Evolutionary conservation across 225 moss, liverwort and hornwort species (phyloP), one percentile per base, ranked within the genome.

Genomic region (Pseudisothecium myosuroides): DNA sequence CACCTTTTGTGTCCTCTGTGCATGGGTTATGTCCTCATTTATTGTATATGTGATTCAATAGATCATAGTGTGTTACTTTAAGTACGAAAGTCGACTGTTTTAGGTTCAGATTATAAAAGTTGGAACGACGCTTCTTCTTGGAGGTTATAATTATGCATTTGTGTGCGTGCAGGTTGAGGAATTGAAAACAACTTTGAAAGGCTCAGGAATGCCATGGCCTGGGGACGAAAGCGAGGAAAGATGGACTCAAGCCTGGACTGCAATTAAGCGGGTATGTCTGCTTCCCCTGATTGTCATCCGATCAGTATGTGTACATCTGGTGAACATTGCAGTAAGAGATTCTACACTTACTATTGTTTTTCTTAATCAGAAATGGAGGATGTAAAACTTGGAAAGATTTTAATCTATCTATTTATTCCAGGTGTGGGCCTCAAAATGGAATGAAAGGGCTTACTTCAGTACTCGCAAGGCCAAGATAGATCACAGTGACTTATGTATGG

Each of bases 401-500:
- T 90, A 62, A 86, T 63, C 54, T 61, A 34, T 78, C 23, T 78
- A n/a, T 59, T 83, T 55, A 77, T 78, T 87, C 56, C 85, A 96
- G 96, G 98, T 98, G n/a, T 98, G 98, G 98, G 98, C 94, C 58
- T 98, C 96, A 54, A 97, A 98, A 90, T 98, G 98, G 97, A 98
- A 98, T 86, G 97, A 97, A 88, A 91, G 98, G 69, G 98, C 98
- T 14, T 98, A 97, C 91, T 98, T 98, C 93, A 98, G 98, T 84
- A 96, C 95, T 65, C 94, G 96, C 89, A 98, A 98, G 88, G 95
- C 95, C 87, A 96, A 95, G 86, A 98, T 98, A 75, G 96, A 98
- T 90, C 98, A 98, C 73, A 93, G 88, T 52, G 96, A 97, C 90
- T 93, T 98, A 43, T 97, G 93, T 91, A 98, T 98, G 98, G 96